phyloP scores from a whole-genome alignment of 805 yeast genomes.

The Starmerella stigmatis region DNA sequence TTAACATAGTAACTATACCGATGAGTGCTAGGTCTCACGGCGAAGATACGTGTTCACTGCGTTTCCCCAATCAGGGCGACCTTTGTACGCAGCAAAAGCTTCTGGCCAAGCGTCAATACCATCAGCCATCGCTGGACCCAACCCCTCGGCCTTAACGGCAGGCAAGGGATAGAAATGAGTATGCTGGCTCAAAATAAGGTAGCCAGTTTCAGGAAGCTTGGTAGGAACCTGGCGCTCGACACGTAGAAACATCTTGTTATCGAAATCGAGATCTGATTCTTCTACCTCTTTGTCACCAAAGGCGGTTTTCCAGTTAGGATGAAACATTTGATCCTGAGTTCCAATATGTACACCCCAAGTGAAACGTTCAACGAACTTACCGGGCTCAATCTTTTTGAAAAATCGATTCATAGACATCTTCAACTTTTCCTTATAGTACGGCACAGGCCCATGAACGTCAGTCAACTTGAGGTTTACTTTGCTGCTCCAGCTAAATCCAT shows the following conservation, averaged over 20 bases:
- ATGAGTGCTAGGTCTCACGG: neutral
- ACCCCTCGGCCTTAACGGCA: conserved; percentile 38
- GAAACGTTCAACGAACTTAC: conserved; percentile 48
- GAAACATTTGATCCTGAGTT: conserved; percentile 34
- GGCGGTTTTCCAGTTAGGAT: conserved; percentile 36
- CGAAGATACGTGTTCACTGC: conserved; percentile 14
- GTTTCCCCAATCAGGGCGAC: conserved; percentile 16
- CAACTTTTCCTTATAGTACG: conserved; percentile 48
- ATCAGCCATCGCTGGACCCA: conserved; percentile 42
- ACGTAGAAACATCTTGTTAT: conserved; percentile 40
- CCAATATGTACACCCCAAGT: conserved; percentile 57
- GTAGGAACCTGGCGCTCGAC: conserved; percentile 50
- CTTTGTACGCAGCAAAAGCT: conserved; percentile 17
- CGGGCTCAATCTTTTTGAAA: conserved; percentile 45
- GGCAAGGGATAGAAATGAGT: conserved; percentile 47
- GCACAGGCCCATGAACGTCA: conserved; percentile 61
- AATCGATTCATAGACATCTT: conserved; percentile 57
- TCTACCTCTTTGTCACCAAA: conserved; percentile 22
- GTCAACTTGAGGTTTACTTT: conserved; percentile 48
- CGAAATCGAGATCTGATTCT: conserved; percentile 30
- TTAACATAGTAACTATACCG: no score
- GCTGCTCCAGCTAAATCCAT: conserved; percentile 57
- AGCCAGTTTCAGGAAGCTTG: conserved; percentile 40
- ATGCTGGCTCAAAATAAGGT: conserved; percentile 42
- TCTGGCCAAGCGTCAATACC: conserved; percentile 41